Evolutionary conservation across 2,329 filamentous ascomycete genomes (phyloP).

Genomic region (Pezicula carpinea): DNA sequence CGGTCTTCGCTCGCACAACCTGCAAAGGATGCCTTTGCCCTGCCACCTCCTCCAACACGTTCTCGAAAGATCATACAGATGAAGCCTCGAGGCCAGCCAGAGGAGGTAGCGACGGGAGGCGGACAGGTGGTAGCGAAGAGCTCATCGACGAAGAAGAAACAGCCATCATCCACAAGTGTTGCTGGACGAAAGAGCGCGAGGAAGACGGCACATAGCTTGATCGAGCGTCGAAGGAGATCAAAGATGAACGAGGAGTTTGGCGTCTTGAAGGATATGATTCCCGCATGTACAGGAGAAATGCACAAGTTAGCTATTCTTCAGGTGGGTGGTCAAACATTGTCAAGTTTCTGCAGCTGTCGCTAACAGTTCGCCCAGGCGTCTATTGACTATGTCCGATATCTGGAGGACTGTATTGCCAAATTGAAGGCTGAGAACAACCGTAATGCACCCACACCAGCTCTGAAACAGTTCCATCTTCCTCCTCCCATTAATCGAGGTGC

Average conservation of each 20-base stretch:
- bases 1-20: slow-evolving; percentile 41
- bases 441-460: slow-evolving; percentile 16
- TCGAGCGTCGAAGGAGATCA: slow-evolving; percentile 80
- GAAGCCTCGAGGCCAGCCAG: slow-evolving; percentile 61
- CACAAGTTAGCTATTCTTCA: slow-evolving; percentile 95
- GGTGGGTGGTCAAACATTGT: slow-evolving; percentile 45
- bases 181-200: slow-evolving; percentile 92
- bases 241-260: slow-evolving; percentile 99
- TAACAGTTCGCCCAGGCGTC: slow-evolving; percentile 60
- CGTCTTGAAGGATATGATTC: slow-evolving; percentile 90
- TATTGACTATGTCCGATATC: slow-evolving; percentile 92
- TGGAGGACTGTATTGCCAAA: slow-evolving; percentile 81
- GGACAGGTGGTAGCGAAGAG: slow-evolving; percentile 12
- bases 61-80: slow-evolving; percentile 98
- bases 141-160: slow-evolving; percentile 62
- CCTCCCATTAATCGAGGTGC: slow-evolving; percentile 16
- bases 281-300: slow-evolving; percentile 95
- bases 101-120: slow-evolving; percentile 19
- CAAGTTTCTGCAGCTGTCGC: slow-evolving; percentile 1
- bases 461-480: slow-evolving; percentile 17
- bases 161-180: slow-evolving; percentile 69
- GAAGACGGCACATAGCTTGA: slow-evolving; percentile 94
- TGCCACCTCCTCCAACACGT: slow-evolving; percentile 88
- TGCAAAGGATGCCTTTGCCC: slow-evolving; percentile 62
- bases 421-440: slow-evolving; percentile 55